phyloP scores from a whole-genome alignment of 805 yeast genomes.

The Kuraishia hungarica region DNA sequence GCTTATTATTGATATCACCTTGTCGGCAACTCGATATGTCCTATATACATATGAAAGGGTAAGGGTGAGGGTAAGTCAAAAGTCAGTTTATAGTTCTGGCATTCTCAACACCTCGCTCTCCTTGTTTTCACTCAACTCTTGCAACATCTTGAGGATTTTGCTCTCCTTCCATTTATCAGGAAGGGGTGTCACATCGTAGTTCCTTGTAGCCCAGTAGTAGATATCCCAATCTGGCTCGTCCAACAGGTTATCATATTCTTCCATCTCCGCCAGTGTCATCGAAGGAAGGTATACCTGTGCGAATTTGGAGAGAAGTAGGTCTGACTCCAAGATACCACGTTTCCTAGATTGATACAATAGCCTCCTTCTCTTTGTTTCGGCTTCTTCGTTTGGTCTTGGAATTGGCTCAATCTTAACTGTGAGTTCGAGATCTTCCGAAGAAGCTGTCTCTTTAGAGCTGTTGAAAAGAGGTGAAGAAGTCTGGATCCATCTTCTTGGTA shows the following conservation, averaged over 20 bases:
- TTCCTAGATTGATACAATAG: conserved; percentile 86
- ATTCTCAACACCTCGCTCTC: conserved; percentile 71
- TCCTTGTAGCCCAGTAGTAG: conserved; percentile 93
- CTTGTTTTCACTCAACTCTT: conserved; percentile 65
- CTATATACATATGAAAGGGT: neutral
- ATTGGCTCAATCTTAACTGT: conserved; percentile 72
- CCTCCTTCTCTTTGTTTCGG: conserved; percentile 77
- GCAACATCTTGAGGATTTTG: conserved; percentile 52
- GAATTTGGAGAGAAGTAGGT: conserved; percentile 74
- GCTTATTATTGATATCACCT: too few relatives aligned
- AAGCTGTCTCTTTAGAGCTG: neutral
- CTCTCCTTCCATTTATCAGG: conserved; percentile 82
- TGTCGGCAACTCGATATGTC: neutral
- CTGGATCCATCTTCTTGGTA: neutral
- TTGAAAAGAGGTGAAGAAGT: neutral
- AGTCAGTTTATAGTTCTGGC: conserved; percentile 49
- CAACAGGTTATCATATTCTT: conserved; percentile 76
- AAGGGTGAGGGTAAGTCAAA: neutral
- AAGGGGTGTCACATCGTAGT: conserved; percentile 71
- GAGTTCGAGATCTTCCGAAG: conserved; percentile 22
- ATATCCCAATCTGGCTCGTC: conserved; percentile 99
- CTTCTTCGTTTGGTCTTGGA: conserved; percentile 62
- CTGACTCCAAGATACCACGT: conserved; percentile 93
- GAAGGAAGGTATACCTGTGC: conserved; percentile 63
- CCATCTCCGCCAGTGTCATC: conserved; percentile 58